Conservation (phyloP, 345 rosid genomes). For the Eucalyptus marginata region DNA sequence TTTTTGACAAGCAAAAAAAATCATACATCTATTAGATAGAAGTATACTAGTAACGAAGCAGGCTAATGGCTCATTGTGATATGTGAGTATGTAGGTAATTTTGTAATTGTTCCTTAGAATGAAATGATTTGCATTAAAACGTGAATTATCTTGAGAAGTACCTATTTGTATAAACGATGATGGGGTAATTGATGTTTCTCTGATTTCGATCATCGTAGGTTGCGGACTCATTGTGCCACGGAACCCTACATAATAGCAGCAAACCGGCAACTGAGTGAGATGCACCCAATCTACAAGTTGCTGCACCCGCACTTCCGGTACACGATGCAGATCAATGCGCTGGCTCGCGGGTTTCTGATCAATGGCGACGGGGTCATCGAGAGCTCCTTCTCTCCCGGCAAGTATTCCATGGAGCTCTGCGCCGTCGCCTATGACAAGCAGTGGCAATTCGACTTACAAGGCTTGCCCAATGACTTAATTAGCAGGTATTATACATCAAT, state of each 20-base stretch:
- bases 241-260: conserved; percentile 71
- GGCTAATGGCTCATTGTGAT: not conserved
- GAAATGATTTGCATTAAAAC: not conserved
- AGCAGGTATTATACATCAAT: conserved; percentile 11
- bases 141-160: not conserved
- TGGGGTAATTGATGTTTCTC: not conserved
- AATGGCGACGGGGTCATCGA: conserved; percentile 60
- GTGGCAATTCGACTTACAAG: conserved; percentile 47
- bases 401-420: conserved; percentile 40
- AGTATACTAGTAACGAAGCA: not conserved
- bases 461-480: conserved; percentile 43
- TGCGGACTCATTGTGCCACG: conserved; percentile 50
- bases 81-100: not conserved
- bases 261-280: conserved; percentile 51
- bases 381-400: conserved; percentile 42
- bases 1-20: not conserved
- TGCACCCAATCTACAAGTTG: conserved; percentile 60
- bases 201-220: conserved; percentile 14
- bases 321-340: conserved; percentile 70
- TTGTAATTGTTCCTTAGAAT: not conserved
- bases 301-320: conserved; percentile 67
- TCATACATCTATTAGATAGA: not conserved
- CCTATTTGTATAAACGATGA: not conserved
- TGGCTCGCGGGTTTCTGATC: conserved; percentile 44
- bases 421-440: conserved; percentile 33